These are phyloP conservation scores for Blastomyces emzantsi DNA, from an alignment of 2,329 filamentous ascomycete genomes.

Conservation along the genomic window DNA sequence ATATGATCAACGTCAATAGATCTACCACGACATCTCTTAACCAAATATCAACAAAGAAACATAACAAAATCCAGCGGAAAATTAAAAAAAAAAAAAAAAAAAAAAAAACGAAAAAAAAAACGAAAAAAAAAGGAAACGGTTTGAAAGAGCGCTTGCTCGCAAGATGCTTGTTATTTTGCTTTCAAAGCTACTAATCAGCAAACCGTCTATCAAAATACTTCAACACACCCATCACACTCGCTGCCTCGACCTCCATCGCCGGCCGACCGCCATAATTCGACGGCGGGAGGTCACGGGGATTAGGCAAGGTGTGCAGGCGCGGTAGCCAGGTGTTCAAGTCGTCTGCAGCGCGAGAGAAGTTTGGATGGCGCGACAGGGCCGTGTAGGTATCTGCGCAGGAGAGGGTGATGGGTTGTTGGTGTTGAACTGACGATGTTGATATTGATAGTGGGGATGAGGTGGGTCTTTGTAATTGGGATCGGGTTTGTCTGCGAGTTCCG, in stretches of 20 bases:
- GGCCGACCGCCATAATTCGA: conserved; percentile 29
- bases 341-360: conserved; percentile 63
- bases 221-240: conserved; percentile 76
- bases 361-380: conserved; percentile 65
- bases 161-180: background rate
- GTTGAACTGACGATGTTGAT: conserved; percentile 24
- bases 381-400: conserved; percentile 72
- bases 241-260: conserved; percentile 70
- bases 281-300: conserved; percentile 29
- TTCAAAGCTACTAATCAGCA: conserved; percentile 34
- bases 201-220: conserved; percentile 73
- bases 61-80: no score
- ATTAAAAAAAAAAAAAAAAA: background rate
- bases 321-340: conserved; percentile 70
- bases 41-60: background rate
- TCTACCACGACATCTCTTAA: background rate
- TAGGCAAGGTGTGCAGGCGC: conserved; percentile 53
- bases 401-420: conserved; percentile 44
- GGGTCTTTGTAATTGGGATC: conserved; percentile 12
- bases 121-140: background rate
- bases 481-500: conserved; percentile 35
- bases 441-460: conserved; percentile 12
- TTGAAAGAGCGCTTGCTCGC: background rate
- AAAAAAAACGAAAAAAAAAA: background rate
- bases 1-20: background rate